Evolutionary conservation across 1,139 yeast species (phyloP), one percentile per base, ranked within the genome.

Genomic region (Waltiozyma sp.): DNA sequence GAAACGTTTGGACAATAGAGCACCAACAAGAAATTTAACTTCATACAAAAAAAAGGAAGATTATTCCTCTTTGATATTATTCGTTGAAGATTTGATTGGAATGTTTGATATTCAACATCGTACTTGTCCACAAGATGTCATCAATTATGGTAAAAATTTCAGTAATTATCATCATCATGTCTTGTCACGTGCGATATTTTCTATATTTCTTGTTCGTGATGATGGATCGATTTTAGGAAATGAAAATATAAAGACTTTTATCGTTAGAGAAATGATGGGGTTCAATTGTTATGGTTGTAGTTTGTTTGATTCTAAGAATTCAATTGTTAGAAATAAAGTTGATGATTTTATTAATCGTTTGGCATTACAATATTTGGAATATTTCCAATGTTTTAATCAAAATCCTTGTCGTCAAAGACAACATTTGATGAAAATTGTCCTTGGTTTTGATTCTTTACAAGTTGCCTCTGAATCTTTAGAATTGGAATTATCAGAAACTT

Each of bases 361-460:
- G 2, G 43, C 45, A 21, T 10, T 68, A 3, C 73, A 72, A 0
- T 60, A 69, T 21, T 74, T 75, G 55, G 87, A 82, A 46, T 65
- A 72, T 53, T 57, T 84, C 36, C 73, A 77, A 13, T 66, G 72
- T 2, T 65, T 69, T 48, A 80, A 86, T 16, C 84, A 80, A 59
- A 89, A 89, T 56, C 77, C 86, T 23, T 78, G 95, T 43, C 72
- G 96, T 43, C 91, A 86, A 56, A 75, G 96, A 49, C 96, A 87
- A 56, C 69, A 76, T 53, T 62, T 81, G 59, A 60, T 78, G 54
- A 68, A 80, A 59, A 63, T 72, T 57, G 54, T 77, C 50, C 53
- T 75, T 8, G 57, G 77, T 3, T 86, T 93, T 83, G 96, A 91
- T 59, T 72, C 87, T 3, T 64, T 87, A 31, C 96, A 89, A 57